These are phyloP conservation scores for Flaveria floridana DNA, from an alignment of 140 eudicot genomes.

Conservation along the genomic window DNA sequence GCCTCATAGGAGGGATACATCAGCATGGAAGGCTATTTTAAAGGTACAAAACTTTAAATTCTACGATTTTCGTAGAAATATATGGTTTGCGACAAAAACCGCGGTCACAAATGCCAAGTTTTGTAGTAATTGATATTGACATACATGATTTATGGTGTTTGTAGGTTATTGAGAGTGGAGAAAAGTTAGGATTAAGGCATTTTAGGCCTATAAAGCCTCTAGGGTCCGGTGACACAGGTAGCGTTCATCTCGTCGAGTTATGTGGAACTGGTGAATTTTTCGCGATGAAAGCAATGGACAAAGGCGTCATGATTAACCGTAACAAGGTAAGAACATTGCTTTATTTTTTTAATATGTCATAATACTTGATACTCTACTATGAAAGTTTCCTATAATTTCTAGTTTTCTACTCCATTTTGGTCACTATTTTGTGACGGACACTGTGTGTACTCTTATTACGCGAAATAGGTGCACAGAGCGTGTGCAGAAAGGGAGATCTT, in stretches of 20 bases:
- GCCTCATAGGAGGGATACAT: conserved; percentile 76
- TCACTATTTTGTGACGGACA: neutral
- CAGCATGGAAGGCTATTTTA: conserved; percentile 83
- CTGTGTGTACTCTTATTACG: conserved; percentile 18
- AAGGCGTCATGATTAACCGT: conserved; percentile 83
- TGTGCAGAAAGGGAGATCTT: conserved; percentile 97
- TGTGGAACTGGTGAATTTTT: conserved; percentile 73
- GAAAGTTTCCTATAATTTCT: conserved; percentile 2
- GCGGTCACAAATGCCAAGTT: neutral
- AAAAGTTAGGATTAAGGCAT: conserved; percentile 76
- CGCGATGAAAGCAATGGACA: conserved; percentile 99
- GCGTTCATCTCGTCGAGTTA: conserved; percentile 94
- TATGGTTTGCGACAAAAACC: neutral
- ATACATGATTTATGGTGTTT: conserved; percentile 8
- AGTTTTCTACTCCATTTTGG: conserved; percentile 12
- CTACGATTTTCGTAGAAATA: neutral
- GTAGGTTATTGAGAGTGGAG: conserved; percentile 79
- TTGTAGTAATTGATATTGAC: neutral
- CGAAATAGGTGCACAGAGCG: conserved; percentile 90
- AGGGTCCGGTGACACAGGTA: conserved; percentile 96
- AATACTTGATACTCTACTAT: too few species aligned
- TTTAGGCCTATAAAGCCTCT: conserved; percentile 86
- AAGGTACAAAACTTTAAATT: conserved; percentile 45
- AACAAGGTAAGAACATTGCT: conserved; percentile 61
- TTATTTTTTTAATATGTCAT: neutral